phyloP scores from a whole-genome alignment of 2,329 filamentous ascomycete genomes.

The Myrmaecium sp. region DNA sequence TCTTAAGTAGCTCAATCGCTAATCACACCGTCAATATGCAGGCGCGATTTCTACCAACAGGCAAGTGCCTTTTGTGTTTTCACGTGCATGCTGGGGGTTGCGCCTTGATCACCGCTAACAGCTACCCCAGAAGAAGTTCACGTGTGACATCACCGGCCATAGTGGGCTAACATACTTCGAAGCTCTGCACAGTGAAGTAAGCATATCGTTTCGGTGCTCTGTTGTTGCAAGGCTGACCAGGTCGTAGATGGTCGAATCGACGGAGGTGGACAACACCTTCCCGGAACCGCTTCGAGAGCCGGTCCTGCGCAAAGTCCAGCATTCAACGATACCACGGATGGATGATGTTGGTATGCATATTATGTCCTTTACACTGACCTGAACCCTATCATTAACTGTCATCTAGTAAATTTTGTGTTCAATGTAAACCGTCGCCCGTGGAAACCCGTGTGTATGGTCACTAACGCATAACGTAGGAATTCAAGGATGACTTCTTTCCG shows the following conservation, averaged over 20 bases:
- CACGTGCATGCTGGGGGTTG: too few species aligned
- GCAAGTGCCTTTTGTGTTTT: too few species aligned
- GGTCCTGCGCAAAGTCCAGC: constrained; percentile 79
- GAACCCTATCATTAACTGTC: constrained; percentile 17
- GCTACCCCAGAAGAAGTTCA: constrained; percentile 56
- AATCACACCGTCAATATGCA: constrained; percentile 22
- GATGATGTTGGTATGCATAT: constrained; percentile 52
- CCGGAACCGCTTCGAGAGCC: constrained; percentile 83
- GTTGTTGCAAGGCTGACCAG: constrained; percentile 7
- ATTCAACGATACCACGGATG: constrained; percentile 74
- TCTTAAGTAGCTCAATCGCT: too few species aligned
- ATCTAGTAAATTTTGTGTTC: constrained; percentile 14
- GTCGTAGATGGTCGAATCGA: constrained; percentile 43
- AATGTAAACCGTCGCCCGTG: constrained; percentile 9
- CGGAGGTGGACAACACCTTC: constrained; percentile 81
- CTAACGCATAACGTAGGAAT: constrained; percentile 40
- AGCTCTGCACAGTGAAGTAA: constrained; percentile 76
- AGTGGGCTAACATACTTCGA: constrained; percentile 85
- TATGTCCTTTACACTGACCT: constrained; percentile 14
- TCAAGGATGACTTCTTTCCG: constrained; percentile 80
- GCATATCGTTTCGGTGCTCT: constrained; percentile 1
- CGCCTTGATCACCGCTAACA: constrained; percentile 9
- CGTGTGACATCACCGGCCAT: constrained; percentile 89
- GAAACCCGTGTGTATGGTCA: constrained; percentile 4
- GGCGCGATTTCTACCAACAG: constrained; percentile 88